Conservation (phyloP, 2,329 filamentous ascomycete genomes). For the Orbilia brochopaga region DNA sequence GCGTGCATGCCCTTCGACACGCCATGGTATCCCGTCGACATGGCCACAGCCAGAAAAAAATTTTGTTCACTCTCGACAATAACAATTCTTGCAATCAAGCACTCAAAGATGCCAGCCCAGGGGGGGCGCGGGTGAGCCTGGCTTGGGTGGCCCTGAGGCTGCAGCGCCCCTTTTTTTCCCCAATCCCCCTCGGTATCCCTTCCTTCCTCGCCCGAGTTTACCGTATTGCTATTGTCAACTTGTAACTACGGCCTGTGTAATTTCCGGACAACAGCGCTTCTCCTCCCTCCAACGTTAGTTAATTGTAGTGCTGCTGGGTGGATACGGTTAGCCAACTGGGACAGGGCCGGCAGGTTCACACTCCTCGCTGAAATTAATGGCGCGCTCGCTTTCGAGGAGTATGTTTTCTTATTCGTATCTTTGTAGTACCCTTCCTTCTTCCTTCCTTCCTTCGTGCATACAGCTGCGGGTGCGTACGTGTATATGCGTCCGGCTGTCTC, state of each 20-base stretch:
- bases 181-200: background rate
- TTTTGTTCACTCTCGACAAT: background rate
- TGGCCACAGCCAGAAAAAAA: background rate
- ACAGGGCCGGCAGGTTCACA: background rate
- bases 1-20: too few relatives aligned
- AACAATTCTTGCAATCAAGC: background rate
- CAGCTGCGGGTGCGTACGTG: background rate
- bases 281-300: background rate
- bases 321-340: background rate
- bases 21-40: background rate
- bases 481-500: background rate
- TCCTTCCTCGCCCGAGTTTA: background rate
- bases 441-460: too few relatives aligned
- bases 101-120: background rate
- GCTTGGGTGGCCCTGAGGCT: constrained; percentile 26
- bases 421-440: too few relatives aligned
- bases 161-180: constrained; percentile 36
- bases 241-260: constrained; percentile 7
- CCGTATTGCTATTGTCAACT: background rate
- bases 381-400: background rate
- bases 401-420: background rate
- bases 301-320: background rate
- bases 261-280: constrained; percentile 1
- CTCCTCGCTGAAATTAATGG: constrained; percentile 9
- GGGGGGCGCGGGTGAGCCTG: constrained; percentile 1